Evolutionary conservation across 352 stramenopile species (phyloP), one percentile per base, ranked within the genome.

Genomic region (Saprolegnia parasitica): DNA sequence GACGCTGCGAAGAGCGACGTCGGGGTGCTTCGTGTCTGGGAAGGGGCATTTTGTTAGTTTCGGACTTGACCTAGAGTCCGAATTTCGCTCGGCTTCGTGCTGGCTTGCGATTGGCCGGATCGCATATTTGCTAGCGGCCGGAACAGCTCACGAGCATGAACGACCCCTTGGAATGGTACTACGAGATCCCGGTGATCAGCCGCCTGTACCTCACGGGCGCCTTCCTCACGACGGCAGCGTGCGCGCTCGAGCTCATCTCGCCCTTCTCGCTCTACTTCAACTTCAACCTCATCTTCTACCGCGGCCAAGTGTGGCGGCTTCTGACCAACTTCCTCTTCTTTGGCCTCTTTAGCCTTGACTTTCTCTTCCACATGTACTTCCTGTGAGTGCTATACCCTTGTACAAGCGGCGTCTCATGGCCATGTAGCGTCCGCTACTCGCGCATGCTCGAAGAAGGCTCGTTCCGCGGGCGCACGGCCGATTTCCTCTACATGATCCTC

Each of bases 301-400:
- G 98, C 76, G 96, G 96, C 73, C 95, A 99, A 84, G 84, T 98
- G 35, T 99, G 97, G 97, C 82, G 97, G 57, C 78, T 99, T 23
- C 71, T 99, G 61, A 98, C 96, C 58, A 98, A 96, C 56, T 99
- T 99, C 81, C 78, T 99, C 52, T 99, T 99, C 87, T 99, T 99
- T 79, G 97, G 97, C 21, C 89, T 98, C 61, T 99, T 99, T 71
- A 98, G 92, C 56, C 84, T 99, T 47, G 97, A 99, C 73, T 99
- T 99, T 77, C 78, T 99, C 47, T 99, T 99, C 79, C 96, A 99
- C 83, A 99, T 99, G 97, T 99, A 99, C 83, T 99, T 99, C 80
- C 87, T 99, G 87, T 95, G 84, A 37, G 74, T 79, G 29, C 18
- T 54, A 9, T 46, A 23, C 23, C 26, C 18, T 71, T 20, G 47